These are phyloP conservation scores for Boeremia exigua DNA, from an alignment of 2,329 filamentous ascomycete genomes.

Conservation along the genomic window DNA sequence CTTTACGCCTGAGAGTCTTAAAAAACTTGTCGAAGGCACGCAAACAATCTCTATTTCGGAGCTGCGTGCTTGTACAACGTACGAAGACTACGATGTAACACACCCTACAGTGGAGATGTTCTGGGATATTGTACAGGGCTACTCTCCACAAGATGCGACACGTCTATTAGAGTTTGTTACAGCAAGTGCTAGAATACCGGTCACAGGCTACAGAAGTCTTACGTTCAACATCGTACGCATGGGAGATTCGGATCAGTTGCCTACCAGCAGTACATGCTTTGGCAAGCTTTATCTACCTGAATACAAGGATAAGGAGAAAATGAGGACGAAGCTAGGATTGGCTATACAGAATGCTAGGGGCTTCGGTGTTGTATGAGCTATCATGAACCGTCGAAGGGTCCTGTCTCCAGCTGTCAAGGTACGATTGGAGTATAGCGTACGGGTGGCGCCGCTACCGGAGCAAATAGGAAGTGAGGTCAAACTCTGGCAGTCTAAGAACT, in stretches of 20 bases:
- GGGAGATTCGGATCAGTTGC: constrained; percentile 66
- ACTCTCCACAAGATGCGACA: constrained; percentile 71
- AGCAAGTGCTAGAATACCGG: constrained; percentile 86
- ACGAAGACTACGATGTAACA: constrained; percentile 75
- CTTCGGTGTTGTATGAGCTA: constrained; percentile 54
- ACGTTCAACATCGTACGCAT: constrained; percentile 85
- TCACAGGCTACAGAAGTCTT: constrained; percentile 81
- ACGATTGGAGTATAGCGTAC: neutral
- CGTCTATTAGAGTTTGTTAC: constrained; percentile 92
- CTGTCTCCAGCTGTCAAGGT: neutral
- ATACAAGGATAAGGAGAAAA: constrained; percentile 72
- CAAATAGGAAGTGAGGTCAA: neutral
- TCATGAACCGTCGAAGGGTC: constrained; percentile 8
- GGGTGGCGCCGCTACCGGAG: constrained; percentile 15
- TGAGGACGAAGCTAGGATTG: constrained; percentile 78
- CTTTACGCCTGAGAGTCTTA: constrained; percentile 61
- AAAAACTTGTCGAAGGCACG: constrained; percentile 81
- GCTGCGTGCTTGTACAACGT: constrained; percentile 73
- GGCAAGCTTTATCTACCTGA: constrained; percentile 85
- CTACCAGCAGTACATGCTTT: constrained; percentile 92
- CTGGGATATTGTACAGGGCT: constrained; percentile 78
- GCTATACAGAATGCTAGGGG: constrained; percentile 53
- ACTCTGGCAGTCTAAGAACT: neutral
- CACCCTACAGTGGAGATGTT: constrained; percentile 78
- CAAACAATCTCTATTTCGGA: constrained; percentile 79